These are phyloP conservation scores for Ulmus americana DNA, from an alignment of 331 rosid genomes.

Conservation along the genomic window DNA sequence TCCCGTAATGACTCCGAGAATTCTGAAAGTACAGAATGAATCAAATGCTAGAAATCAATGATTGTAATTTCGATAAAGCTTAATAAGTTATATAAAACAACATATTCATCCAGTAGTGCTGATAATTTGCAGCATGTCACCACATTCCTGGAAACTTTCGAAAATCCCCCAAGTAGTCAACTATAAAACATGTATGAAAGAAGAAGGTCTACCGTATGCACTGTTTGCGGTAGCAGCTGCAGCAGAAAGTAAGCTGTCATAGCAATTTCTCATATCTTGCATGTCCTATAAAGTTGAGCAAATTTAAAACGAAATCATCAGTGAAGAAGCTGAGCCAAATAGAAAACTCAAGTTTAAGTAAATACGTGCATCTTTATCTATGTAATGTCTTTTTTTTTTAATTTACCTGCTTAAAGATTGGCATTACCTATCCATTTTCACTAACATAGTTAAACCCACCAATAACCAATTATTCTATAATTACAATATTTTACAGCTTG, in stretches of 20 bases:
- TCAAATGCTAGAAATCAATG: constrained; percentile 4
- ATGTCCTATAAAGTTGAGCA: constrained; percentile 47
- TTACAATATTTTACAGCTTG: neutral
- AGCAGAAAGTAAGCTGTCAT: constrained; percentile 76
- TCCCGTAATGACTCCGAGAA: constrained; percentile 80
- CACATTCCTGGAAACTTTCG: neutral
- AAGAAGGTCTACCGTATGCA: constrained; percentile 55
- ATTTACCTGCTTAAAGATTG: neutral
- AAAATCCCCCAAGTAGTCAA: constrained; percentile 4
- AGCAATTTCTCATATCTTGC: constrained; percentile 84
- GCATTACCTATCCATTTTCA: neutral
- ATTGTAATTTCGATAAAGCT: neutral
- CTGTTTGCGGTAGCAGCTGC: constrained; percentile 85
- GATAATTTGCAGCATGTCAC: neutral
- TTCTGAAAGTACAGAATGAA: constrained; percentile 42
- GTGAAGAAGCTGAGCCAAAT: neutral
- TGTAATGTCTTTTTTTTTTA: neutral
- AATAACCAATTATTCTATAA: neutral
- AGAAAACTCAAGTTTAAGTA: neutral
- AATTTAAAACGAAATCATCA: neutral
- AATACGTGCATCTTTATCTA: neutral
- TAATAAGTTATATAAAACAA: neutral
- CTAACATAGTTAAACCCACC: neutral
- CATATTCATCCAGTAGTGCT: neutral
- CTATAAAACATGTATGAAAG: constrained; percentile 3